Evolutionary conservation across 257 asterid genomes (phyloP).

Genomic region (Scutellaria baicalensis): DNA sequence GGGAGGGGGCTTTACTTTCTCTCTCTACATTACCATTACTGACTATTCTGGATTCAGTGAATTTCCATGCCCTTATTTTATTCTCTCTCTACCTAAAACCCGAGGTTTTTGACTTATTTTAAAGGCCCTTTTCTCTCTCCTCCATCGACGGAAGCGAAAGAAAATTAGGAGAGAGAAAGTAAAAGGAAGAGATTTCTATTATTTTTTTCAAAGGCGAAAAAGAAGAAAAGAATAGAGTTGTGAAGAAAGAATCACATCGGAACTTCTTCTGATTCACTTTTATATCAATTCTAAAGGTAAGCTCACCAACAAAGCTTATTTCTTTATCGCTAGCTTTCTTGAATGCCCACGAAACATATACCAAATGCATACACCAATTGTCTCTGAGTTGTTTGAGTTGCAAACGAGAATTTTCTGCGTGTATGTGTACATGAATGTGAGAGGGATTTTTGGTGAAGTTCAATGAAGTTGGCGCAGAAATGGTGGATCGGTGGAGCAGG

Average conservation of each 20-base stretch:
- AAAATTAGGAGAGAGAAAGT: constrained; percentile 19
- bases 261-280: constrained; percentile 30
- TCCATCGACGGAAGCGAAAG: constrained; percentile 36
- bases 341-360: constrained; percentile 1
- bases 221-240: constrained; percentile 6
- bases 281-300: constrained; percentile 29
- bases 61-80: neutral
- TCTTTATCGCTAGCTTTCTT: neutral
- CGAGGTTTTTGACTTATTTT: constrained; percentile 11
- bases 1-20: constrained; percentile 8
- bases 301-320: constrained; percentile 8
- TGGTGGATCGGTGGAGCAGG: constrained; percentile 57
- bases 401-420: constrained; percentile 1
- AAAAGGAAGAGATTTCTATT: neutral
- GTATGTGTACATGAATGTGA: constrained; percentile 20
- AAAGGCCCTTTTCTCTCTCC: constrained; percentile 27
- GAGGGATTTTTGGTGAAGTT: constrained; percentile 36
- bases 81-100: constrained; percentile 17
- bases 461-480: constrained; percentile 62
- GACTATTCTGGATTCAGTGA: constrained; percentile 15
- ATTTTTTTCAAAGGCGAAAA: neutral
- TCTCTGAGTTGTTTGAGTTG: constrained; percentile 7
- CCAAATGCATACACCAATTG: constrained; percentile 25
- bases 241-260: constrained; percentile 27
- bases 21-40: constrained; percentile 16